Percentiles rank a stretch among this genome's conserved stretches.
These are phyloP conservation scores for Limonium bicolor DNA, from an alignment of 148 eudicot genomes.

Conservation along the genomic window DNA sequence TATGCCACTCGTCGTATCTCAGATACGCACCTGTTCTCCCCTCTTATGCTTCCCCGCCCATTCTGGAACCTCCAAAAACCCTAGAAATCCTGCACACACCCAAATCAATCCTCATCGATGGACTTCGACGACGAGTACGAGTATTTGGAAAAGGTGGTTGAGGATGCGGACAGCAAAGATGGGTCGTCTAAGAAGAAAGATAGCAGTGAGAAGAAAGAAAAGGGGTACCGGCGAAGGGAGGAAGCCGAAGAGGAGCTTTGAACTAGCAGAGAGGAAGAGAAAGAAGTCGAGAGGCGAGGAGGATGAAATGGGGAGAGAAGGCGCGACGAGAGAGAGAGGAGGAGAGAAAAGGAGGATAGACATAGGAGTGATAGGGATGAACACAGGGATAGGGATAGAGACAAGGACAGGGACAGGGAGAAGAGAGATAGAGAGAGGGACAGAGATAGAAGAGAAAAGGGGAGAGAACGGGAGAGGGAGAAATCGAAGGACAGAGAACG, in stretches of 20 bases:
- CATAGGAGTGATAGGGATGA: slow-evolving; percentile 12
- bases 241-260: slow-evolving; percentile 12
- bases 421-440: slow-evolving; percentile 12
- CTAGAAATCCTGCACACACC: too few relatives aligned
- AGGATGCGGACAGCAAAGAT: slow-evolving; percentile 19
- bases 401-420: slow-evolving; percentile 9
- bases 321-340: slow-evolving; percentile 15
- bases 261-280: slow-evolving; percentile 15
- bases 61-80: too few relatives aligned
- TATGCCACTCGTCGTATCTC: too few relatives aligned
- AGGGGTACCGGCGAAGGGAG: slow-evolving; percentile 34
- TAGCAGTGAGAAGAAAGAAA: slow-evolving; percentile 28
- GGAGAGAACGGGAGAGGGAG: slow-evolving; percentile 10
- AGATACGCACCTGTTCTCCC: too few relatives aligned
- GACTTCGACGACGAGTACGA: slow-evolving; percentile 99
- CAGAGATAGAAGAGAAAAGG: slow-evolving; percentile 9
- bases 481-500: slow-evolving; percentile 10
- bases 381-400: slow-evolving; percentile 12
- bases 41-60: too few relatives aligned
- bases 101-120: too few relatives aligned
- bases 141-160: slow-evolving; percentile 70
- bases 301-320: slow-evolving; percentile 13
- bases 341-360: slow-evolving; percentile 13
- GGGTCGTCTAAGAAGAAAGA: slow-evolving; percentile 21
- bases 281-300: slow-evolving; percentile 30